phyloP scores from a whole-genome alignment of 2,329 filamentous ascomycete species.

The Rhynchosporium agropyri region DNA sequence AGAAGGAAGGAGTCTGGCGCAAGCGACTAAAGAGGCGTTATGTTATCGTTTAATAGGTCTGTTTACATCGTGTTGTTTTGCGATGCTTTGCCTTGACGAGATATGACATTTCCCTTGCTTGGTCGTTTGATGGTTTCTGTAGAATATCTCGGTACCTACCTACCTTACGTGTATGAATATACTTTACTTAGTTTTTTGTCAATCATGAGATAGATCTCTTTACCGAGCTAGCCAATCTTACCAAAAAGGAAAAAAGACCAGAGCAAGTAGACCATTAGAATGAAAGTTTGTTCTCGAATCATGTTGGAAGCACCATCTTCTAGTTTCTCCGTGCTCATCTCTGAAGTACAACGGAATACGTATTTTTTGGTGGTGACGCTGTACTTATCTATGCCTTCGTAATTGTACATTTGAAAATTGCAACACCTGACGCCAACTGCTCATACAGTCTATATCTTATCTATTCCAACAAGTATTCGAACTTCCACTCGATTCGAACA shows the following conservation, averaged over 20 bases:
- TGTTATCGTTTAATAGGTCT: background rate
- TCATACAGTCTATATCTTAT: conserved; percentile 13
- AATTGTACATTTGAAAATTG: background rate
- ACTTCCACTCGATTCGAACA: conserved; percentile 6
- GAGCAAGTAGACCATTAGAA: background rate
- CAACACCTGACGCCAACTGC: background rate
- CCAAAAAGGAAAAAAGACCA: background rate
- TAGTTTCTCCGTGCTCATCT: background rate
- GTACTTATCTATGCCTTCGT: background rate
- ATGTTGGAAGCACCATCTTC: background rate
- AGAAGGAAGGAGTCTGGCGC: conserved; percentile 3
- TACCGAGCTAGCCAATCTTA: background rate
- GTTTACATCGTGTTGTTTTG: background rate
- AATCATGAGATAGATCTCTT: background rate
- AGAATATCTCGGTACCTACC: no score
- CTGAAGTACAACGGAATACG: background rate
- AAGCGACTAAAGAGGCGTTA: background rate
- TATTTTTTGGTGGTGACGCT: background rate
- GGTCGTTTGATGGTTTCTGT: background rate
- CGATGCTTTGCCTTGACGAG: background rate
- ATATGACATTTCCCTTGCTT: conserved; percentile 1
- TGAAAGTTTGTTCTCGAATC: background rate
- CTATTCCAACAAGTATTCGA: conserved; percentile 4
- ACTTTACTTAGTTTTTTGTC: no score
- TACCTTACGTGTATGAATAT: no score